Conservation (phyloP, 83 land plant genomes). For the Isoetes engelmannii region DNA sequence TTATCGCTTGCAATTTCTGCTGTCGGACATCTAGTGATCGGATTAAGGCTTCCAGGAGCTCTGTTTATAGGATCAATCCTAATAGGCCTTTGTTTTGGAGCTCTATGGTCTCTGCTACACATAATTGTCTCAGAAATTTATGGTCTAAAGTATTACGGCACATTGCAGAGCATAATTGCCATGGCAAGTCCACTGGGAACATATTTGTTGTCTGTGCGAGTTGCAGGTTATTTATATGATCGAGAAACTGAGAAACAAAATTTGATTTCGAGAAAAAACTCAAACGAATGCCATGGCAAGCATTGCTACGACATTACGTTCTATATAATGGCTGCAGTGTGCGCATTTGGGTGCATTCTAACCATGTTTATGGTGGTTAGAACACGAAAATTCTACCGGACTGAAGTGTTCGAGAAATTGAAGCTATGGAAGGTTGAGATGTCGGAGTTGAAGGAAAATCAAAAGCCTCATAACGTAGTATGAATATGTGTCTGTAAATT, state of each 20-base stretch:
- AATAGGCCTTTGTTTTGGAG: conserved; percentile 31
- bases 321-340: conserved; percentile 25
- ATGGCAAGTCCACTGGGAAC: conserved; percentile 30
- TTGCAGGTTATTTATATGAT: conserved; percentile 37
- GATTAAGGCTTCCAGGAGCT: conserved; percentile 18
- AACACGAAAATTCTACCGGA: conserved; percentile 23
- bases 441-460: too few relatives aligned
- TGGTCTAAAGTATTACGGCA: conserved; percentile 33
- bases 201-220: conserved; percentile 26
- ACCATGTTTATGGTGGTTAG: conserved; percentile 18
- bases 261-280: too few relatives aligned
- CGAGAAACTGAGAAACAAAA: conserved; percentile 24
- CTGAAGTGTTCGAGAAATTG: too few relatives aligned
- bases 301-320: conserved; percentile 26
- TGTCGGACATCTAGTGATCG: conserved; percentile 31
- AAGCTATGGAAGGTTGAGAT: too few relatives aligned
- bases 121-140: conserved; percentile 36
- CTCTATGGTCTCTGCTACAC: conserved; percentile 32
- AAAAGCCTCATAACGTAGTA: too few relatives aligned
- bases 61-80: conserved; percentile 32
- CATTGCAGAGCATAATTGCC: conserved; percentile 30
- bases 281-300: conserved; percentile 17
- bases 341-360: conserved; percentile 20
- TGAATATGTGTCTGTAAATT: too few relatives aligned
- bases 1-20: conserved; percentile 15